phyloP scores from a whole-genome alignment of 2,329 filamentous ascomycete species.

The Cordyceps cateniannulata region DNA sequence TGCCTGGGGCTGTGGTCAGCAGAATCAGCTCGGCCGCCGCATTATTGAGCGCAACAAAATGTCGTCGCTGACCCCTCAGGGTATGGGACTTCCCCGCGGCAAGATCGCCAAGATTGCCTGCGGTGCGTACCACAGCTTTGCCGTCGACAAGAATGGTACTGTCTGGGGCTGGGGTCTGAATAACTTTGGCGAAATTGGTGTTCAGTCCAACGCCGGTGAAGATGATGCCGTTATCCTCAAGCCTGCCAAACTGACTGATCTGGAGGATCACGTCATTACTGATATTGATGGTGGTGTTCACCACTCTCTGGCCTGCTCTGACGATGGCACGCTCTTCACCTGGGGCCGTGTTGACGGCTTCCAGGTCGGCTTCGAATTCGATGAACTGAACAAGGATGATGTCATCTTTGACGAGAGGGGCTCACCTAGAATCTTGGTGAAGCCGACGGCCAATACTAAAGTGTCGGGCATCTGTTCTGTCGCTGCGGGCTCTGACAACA shows the following conservation, averaged over 20 bases:
- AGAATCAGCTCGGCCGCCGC: conserved; percentile 56
- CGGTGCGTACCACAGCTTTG: conserved; percentile 79
- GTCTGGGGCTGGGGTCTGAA: conserved; percentile 84
- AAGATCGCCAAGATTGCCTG: conserved; percentile 48
- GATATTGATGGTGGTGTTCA: conserved; percentile 66
- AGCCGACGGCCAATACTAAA: conserved; percentile 32
- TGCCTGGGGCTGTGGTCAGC: conserved; percentile 68
- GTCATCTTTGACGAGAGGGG: conserved; percentile 57
- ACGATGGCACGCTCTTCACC: conserved; percentile 49
- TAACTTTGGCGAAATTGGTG: conserved; percentile 74
- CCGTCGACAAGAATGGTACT: conserved; percentile 61
- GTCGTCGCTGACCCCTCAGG: conserved; percentile 53
- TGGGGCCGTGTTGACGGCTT: conserved; percentile 53
- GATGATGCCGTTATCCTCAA: conserved; percentile 63
- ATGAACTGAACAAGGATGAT: conserved; percentile 41
- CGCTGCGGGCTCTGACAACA: conserved; percentile 65
- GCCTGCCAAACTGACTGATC: conserved; percentile 58
- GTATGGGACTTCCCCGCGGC: conserved; percentile 51
- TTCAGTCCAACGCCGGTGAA: conserved; percentile 47
- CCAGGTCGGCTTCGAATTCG: conserved; percentile 51
- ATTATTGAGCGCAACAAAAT: conserved; percentile 58
- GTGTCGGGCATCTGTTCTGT: conserved; percentile 48
- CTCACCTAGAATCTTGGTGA: conserved; percentile 57
- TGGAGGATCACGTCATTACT: conserved; percentile 57
- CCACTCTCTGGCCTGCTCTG: conserved; percentile 62